Base-by-base conservation (phyloP, 345 rosid genomes). In the Syzygium oleosum region DNA sequence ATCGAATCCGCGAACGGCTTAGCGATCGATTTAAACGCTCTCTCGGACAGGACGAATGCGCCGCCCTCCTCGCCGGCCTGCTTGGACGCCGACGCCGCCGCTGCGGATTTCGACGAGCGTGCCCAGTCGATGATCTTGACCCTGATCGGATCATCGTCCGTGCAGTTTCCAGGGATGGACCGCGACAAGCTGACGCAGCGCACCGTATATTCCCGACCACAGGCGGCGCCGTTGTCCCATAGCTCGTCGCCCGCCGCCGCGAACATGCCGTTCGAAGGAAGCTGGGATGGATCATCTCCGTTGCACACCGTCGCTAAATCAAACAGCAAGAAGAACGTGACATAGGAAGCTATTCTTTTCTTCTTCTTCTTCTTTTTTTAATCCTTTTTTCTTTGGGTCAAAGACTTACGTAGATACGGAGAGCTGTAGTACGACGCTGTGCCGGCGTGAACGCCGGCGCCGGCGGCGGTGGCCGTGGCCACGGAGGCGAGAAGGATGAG, bases 201-300 rank as follows among this genome's bases (percentile, higher is more conserved):
- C 11, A 55, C 58, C 25, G 0, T 0, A 11, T 55, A 55, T 25
- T 19, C 58, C 58, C 58, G 58, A 4, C 58, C 58, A 1, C 58
- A 55, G 1, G 58, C 25, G 4, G 25, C 58, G 10, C 0, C 58
- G 25, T 55, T 55, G 22, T 55, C 58, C 58, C 25, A 55, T 3
- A 21, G 58, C 0, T 55, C 58, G 58, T 25, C 25, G 11, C 58
- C 58, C 11, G 58, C 58, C 0, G 58, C 58, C 58, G 58, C 58
- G 11, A 55, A 55, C 58, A 1, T 4, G 58, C 22, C 10, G 0
- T 4, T 0, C 25, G 58, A 10, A 0, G 58, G 25, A 21, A 55
- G 58, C 58, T 55, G 58, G 22, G 27, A 55, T 12, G 59, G 12
- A 27, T 55, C 59, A 55, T 55, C 2, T 11, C 27, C 59, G 0